phyloP scores from a whole-genome alignment of 2,329 filamentous ascomycete genomes.

The Chaetomiaceae sp. region DNA sequence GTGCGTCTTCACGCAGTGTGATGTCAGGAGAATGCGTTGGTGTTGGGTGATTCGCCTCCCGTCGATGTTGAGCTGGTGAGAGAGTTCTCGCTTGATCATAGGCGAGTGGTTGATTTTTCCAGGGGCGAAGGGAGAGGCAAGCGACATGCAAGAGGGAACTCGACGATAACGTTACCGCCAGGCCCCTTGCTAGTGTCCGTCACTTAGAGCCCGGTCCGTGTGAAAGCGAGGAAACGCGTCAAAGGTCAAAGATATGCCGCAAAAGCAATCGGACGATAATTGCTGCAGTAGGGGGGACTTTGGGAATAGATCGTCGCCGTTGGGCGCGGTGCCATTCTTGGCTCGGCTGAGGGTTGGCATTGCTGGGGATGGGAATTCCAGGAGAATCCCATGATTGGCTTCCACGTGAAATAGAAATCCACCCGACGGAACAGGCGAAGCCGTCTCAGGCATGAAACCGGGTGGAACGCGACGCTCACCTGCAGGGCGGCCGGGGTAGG shows the following conservation, averaged over 20 bases:
- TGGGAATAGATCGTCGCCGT: constrained; percentile 16
- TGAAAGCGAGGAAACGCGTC: background rate
- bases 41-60: too few species aligned
- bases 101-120: too few species aligned
- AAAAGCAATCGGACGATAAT: constrained; percentile 11
- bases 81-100: too few species aligned
- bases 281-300: constrained; percentile 10
- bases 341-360: constrained; percentile 1
- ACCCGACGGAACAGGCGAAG: constrained; percentile 1
- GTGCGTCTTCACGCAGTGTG: too few species aligned
- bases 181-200: too few species aligned
- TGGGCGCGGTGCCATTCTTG: constrained; percentile 7
- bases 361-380: constrained; percentile 12
- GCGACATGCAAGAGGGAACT: too few species aligned
- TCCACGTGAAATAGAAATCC: constrained; percentile 5
- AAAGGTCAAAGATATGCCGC: constrained; percentile 7
- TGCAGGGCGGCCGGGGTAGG: constrained; percentile 1
- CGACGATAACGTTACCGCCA: too few species aligned
- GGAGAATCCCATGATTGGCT: constrained; percentile 17
- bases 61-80: too few species aligned
- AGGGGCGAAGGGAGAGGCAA: too few species aligned
- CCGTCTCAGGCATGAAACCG: background rate
- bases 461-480: constrained; percentile 5
- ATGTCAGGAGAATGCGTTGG: too few species aligned
- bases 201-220: too few species aligned